Conservation (phyloP, 352 stramenopile species). For the Globisporangium spinosum region DNA sequence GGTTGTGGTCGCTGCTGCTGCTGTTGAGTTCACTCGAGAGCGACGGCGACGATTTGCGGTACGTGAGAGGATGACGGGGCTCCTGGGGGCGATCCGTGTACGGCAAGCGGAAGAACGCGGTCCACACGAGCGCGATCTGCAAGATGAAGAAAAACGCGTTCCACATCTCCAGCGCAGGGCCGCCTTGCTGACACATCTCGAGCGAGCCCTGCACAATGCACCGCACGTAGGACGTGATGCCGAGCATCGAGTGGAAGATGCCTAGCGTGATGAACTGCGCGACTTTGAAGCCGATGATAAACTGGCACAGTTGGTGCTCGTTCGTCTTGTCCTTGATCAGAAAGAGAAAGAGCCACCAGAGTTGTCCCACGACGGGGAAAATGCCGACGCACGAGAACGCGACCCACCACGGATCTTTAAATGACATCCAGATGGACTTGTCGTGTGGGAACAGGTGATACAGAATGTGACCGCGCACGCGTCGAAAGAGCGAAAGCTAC, state of each 20-base stretch:
- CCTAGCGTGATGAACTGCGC: conserved; percentile 89
- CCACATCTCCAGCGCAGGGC: conserved; percentile 57
- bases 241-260: conserved; percentile 62
- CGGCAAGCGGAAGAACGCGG: conserved; percentile 79
- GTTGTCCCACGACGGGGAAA: conserved; percentile 78
- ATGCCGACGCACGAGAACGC: conserved; percentile 75
- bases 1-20: background rate
- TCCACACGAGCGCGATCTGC: conserved; percentile 82
- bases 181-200: conserved; percentile 44
- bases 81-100: conserved; percentile 73
- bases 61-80: conserved; percentile 42
- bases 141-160: conserved; percentile 82
- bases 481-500: conserved; percentile 36
- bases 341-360: conserved; percentile 90
- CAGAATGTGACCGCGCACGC: conserved; percentile 70
- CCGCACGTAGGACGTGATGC: conserved; percentile 63
- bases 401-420: conserved; percentile 82
- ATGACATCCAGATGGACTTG: conserved; percentile 84
- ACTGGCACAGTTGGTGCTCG: conserved; percentile 91
- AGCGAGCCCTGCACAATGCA: conserved; percentile 67
- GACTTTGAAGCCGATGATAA: conserved; percentile 90
- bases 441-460: conserved; percentile 88
- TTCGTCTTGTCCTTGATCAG: conserved; percentile 91
- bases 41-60: conserved; percentile 45
- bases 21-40: background rate